Base-by-base conservation (phyloP, 257 asterid genomes). In the Fraxinus cuspidata region DNA sequence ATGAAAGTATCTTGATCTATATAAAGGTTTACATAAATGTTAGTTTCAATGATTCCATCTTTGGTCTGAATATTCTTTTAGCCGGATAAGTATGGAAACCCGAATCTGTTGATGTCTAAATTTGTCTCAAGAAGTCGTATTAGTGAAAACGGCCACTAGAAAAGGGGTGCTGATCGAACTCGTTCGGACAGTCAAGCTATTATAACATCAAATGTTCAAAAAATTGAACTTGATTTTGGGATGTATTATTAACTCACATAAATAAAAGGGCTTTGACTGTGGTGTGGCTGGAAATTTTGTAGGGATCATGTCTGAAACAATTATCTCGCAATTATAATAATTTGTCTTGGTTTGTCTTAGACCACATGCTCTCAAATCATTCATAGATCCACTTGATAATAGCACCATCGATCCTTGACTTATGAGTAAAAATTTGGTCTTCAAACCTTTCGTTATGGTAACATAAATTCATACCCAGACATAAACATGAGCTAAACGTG, bases 321-420 rank as follows among this genome's bases (percentile, higher is more conserved):
- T 78, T 84, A 74, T 77, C 27, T 78, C n/a, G 87, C 81, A 83
- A 81, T 83, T 72, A 85, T 87, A 84, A 86, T 73, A 85, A 79
- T 81, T 66, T 85, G 93, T 87, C 87, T 84, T 78, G 90, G 87
- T 25, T 63, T 63, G 32, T 63, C 69, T 85, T 77, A 82, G 85
- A 83, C 88, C 97, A 86, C 87, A 86, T 88, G 90, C 88, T 87
- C 83, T 84, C 89, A 44, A 82, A 87, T 90, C 78, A 87, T 89
- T 89, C 89, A 89, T 78, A 34, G 65, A 79, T 86, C 85, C 88
- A 79, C 82, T 79, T 81, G 78, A 35, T 70, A 76, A 63, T 13
- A 63, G 34, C 31, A 63, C 16, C 34, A 7, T 63, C 4, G 32
- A 63, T 27, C 69, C 69, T 63, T 16, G 32, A 63, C 69, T 27